Base-by-base conservation (phyloP, 108 stramenopile species). In the Cyclotella atomus region DNA sequence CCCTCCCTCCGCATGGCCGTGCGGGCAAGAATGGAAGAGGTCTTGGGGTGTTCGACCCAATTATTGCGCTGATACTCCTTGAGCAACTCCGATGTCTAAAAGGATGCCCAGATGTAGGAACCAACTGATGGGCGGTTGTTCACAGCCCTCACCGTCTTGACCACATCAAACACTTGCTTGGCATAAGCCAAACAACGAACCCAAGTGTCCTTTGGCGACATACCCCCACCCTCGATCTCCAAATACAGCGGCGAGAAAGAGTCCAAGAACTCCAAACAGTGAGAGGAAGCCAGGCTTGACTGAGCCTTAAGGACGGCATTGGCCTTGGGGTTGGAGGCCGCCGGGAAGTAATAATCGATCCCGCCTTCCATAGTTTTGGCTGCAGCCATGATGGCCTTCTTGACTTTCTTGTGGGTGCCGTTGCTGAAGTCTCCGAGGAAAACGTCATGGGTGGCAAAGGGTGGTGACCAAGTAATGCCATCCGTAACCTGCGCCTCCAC, bases 31-130 rank as follows among this genome's bases (percentile, higher is more conserved):
- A 47, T 65, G 2, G 64, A 65, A 0, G 64, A 47, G 20, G 24
- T 43, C 41, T 65, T 65, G 0, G 64, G 64, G 17, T 49, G 46
- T 20, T 65, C 64, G 15, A 65, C 41, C 15, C n/a, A 65, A 3
- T 43, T 45, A 17, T 47, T 16, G 8, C 7, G 24, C 30, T 32
- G 64, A 47, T 65, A 65, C n/a, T 47, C 64, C 29, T 65, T 43
- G 1, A 65, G 28, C 8, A 46, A 8, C 4, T 45, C 46, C 1
- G 64, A 49, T 1, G 64, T 43, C 17, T 19, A 16, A 10, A 65
- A 47, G 3, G 45, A 16, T 5, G 41, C 45, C 64, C 64, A 65
- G 3, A 46, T 16, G 15, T 44, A 47, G 5, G 29, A 32, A 24
- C 46, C 64, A 28, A 30, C 46, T 5, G 44, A 17, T n/a, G 25